A percentile compares a stretch with the other conserved stretches of the same genome.
Evolutionary conservation across 108 stramenopile species (phyloP).

Genomic region (Licmophora abbreviata): DNA sequence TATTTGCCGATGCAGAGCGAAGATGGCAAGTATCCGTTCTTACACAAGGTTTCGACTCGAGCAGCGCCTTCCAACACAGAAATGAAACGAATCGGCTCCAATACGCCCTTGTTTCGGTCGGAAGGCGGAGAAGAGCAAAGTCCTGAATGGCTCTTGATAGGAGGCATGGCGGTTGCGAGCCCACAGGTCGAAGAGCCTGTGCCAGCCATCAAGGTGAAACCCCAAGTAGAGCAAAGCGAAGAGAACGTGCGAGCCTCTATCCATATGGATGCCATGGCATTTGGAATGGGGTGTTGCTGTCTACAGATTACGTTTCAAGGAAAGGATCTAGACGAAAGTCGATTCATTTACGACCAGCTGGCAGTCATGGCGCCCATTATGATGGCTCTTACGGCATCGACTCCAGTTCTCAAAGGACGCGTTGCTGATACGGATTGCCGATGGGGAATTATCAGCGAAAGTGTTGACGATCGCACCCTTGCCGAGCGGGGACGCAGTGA

Average conservation of each 20-base stretch:
- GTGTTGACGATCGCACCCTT: slow-evolving; percentile 91
- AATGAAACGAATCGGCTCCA: slow-evolving; percentile 60
- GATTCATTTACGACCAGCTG: slow-evolving; percentile 97
- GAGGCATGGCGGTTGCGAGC: slow-evolving; percentile 13
- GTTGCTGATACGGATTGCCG: slow-evolving; percentile 94
- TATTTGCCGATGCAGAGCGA: slow-evolving; percentile 81
- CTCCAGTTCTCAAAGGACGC: slow-evolving; percentile 89
- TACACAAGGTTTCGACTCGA: slow-evolving; percentile 63
- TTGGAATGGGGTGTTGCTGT: slow-evolving; percentile 99
- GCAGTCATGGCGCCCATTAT: slow-evolving; percentile 96
- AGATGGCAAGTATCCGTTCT: slow-evolving; percentile 58
- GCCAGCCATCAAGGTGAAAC: background rate
- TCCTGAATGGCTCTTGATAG: slow-evolving; percentile 33
- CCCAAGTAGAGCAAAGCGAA: background rate
- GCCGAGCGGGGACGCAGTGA: slow-evolving; percentile 82
- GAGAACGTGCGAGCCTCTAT: slow-evolving; percentile 73
- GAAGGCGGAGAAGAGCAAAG: slow-evolving; percentile 16
- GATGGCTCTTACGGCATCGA: slow-evolving; percentile 96
- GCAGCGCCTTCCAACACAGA: slow-evolving; percentile 63
- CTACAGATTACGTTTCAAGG: slow-evolving; percentile 99
- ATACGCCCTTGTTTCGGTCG: slow-evolving; percentile 55
- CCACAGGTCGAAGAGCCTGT: background rate
- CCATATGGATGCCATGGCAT: slow-evolving; percentile 99
- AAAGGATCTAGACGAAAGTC: slow-evolving; percentile 90
- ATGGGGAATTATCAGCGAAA: slow-evolving; percentile 93